Evolutionary conservation across 371 early-diverging fungal species (phyloP).

Genomic region (Gilbertella persicaria): DNA sequence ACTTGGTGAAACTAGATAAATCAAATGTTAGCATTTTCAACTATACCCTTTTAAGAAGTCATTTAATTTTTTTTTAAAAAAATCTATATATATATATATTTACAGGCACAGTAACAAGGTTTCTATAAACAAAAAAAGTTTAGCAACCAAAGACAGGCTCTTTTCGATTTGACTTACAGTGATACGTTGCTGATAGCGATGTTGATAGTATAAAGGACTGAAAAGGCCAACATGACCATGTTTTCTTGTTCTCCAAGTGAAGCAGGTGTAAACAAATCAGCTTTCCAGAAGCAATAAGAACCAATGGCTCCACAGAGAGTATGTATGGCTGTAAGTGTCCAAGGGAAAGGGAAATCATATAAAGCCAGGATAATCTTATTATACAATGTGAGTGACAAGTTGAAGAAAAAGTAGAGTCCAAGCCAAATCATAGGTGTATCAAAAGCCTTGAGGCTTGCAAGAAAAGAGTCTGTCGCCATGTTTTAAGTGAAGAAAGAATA

Average conservation of each 20-base stretch:
- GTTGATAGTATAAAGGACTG: conserved; percentile 85
- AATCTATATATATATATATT: conserved; percentile 18
- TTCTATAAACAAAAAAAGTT: conserved; percentile 23
- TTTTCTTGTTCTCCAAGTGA: conserved; percentile 61
- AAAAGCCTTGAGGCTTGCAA: conserved; percentile 2
- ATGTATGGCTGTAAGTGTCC: conserved; percentile 88
- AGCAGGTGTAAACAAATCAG: conserved; percentile 62
- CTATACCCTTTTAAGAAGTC: neutral
- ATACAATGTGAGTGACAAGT: conserved; percentile 80
- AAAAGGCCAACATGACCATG: conserved; percentile 75
- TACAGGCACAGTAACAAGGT: conserved; percentile 56
- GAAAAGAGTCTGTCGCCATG: neutral
- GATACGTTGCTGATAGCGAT: conserved; percentile 88
- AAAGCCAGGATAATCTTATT: conserved; percentile 81
- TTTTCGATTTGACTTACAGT: conserved; percentile 54
- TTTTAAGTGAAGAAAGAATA: neutral
- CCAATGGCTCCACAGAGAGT: conserved; percentile 75
- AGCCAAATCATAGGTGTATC: conserved; percentile 13
- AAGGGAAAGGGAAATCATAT: conserved; percentile 80
- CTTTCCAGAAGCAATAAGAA: conserved; percentile 49
- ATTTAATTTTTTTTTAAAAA: neutral
- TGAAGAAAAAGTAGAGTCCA: conserved; percentile 75
- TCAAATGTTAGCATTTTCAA: neutral
- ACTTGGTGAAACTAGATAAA: conserved; percentile 75
- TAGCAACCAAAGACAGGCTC: neutral